phyloP scores from a whole-genome alignment of 2,329 filamentous ascomycete genomes.

The Paracorniculantispora psalliotae region DNA sequence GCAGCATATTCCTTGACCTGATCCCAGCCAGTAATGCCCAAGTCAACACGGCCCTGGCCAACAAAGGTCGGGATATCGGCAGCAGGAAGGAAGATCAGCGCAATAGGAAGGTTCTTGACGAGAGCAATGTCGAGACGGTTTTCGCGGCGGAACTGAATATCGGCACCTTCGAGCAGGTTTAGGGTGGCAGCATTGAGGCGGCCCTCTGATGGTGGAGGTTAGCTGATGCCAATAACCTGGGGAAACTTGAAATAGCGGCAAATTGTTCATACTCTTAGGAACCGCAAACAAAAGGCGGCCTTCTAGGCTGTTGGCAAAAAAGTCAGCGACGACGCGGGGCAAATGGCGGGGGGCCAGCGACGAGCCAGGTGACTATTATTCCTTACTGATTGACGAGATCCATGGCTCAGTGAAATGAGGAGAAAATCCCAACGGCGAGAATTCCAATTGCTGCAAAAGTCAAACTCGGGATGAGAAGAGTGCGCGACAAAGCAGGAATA shows the following conservation, averaged over 20 bases:
- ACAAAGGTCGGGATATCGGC: constrained; percentile 98
- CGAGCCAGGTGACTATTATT: neutral
- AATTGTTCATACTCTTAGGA: constrained; percentile 77
- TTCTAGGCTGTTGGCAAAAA: constrained; percentile 11
- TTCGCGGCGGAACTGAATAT: constrained; percentile 95
- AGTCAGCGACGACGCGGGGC: neutral
- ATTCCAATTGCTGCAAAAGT: neutral
- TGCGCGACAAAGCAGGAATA: neutral
- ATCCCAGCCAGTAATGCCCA: constrained; percentile 92
- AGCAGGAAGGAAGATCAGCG: constrained; percentile 92
- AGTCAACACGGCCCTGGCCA: constrained; percentile 85
- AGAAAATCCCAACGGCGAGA: neutral
- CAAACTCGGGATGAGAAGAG: neutral
- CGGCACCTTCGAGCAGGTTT: constrained; percentile 85
- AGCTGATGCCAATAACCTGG: neutral
- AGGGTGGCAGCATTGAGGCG: constrained; percentile 83
- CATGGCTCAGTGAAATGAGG: constrained; percentile 35
- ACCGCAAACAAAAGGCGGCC: constrained; percentile 39
- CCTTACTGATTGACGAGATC: constrained; percentile 59
- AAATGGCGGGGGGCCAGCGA: neutral
- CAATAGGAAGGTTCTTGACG: constrained; percentile 93
- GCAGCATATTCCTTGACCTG: constrained; percentile 82
- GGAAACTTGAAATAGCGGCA: neutral
- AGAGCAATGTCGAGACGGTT: constrained; percentile 94
- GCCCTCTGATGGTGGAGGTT: constrained; percentile 60